These are phyloP conservation scores for Chaetomium sp. DNA, from an alignment of 2,329 filamentous ascomycete genomes.

Conservation along the genomic window DNA sequence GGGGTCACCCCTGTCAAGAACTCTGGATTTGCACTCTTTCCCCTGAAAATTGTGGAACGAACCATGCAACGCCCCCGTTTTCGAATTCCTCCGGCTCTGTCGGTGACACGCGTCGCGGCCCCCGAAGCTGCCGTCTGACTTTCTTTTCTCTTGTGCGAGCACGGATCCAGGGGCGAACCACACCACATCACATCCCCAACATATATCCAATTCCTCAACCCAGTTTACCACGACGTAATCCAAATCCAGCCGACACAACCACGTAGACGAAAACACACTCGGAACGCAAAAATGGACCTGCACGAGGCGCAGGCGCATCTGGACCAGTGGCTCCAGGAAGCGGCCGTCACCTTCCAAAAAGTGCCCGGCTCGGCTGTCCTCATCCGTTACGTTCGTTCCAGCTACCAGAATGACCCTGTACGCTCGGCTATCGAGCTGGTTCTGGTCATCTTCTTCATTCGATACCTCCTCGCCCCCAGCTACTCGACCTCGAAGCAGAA, in stretches of 20 bases:
- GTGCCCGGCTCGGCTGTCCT: constrained; percentile 93
- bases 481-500: constrained; percentile 91
- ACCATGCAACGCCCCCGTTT: not conserved
- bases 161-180: constrained; percentile 2
- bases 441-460: constrained; percentile 91
- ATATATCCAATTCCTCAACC: not conserved
- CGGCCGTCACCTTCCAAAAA: constrained; percentile 74
- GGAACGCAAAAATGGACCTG: constrained; percentile 57
- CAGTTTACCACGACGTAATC: not conserved
- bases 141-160: not conserved
- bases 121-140: constrained; percentile 10
- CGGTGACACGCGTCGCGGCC: constrained; percentile 2
- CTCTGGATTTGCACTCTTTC: not conserved
- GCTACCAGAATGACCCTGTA: constrained; percentile 95
- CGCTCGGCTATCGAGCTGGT: constrained; percentile 92
- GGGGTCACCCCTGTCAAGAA: not conserved
- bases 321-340: constrained; percentile 54
- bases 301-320: constrained; percentile 61
- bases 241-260: not conserved
- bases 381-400: constrained; percentile 92
- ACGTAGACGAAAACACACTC: not conserved
- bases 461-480: constrained; percentile 86
- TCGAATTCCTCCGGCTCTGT: not conserved
- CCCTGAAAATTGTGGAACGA: constrained; percentile 12
- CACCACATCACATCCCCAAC: not conserved